Evolutionary conservation across 140 eudicot genomes (phyloP).

Genomic region (Erigeron philadelphicus): DNA sequence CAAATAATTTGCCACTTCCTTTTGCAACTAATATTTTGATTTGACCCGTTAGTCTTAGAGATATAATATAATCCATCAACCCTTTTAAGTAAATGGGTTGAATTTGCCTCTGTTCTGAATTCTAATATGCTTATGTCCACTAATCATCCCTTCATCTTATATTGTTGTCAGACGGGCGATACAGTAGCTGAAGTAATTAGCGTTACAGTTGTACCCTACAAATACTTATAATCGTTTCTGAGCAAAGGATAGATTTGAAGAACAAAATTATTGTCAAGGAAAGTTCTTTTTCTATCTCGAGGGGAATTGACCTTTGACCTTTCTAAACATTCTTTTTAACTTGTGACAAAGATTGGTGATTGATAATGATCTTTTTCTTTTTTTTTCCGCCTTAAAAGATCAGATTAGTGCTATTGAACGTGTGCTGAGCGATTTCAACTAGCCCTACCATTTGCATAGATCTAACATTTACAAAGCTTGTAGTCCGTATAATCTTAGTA

Average conservation of each 20-base stretch:
- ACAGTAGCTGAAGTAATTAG: conserved; percentile 57
- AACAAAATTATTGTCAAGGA: conserved; percentile 19
- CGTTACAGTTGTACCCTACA: conserved; percentile 18
- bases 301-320: conserved; percentile 23
- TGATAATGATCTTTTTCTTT: conserved; percentile 2
- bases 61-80: neutral
- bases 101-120: neutral
- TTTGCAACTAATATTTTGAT: neutral
- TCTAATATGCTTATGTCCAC: neutral
- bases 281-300: conserved; percentile 26
- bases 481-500: conserved; percentile 3
- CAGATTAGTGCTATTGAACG: conserved; percentile 24
- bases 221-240: conserved; percentile 24
- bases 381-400: conserved; percentile 8
- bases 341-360: conserved; percentile 29
- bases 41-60: neutral
- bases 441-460: conserved; percentile 25
- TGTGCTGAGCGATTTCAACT: conserved; percentile 11
- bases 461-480: conserved; percentile 19
- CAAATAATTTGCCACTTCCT: neutral
- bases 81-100: neutral
- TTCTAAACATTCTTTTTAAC: conserved; percentile 15
- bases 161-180: conserved; percentile 44
- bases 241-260: conserved; percentile 36
- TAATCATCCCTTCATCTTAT: conserved; percentile 18